These are phyloP conservation scores for Panicum virgatum DNA, from an alignment of 202 grass and related monocot species.

Conservation along the genomic window DNA sequence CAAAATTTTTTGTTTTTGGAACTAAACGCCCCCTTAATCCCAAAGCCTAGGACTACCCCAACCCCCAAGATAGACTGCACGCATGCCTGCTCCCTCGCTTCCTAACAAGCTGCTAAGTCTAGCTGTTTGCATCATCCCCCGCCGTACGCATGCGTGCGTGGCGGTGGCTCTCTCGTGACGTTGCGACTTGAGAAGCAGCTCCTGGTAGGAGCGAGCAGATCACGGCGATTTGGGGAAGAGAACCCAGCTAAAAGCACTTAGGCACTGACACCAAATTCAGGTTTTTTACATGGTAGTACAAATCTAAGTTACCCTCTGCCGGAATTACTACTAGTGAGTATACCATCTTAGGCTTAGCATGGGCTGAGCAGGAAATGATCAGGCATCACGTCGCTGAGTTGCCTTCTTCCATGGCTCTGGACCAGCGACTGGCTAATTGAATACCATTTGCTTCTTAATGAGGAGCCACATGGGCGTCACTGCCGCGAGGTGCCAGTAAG, in stretches of 20 bases:
- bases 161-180: not conserved
- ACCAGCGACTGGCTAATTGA: constrained; percentile 27
- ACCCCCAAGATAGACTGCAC: no score
- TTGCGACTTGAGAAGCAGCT: no score
- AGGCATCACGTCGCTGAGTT: not conserved
- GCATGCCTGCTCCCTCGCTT: constrained; percentile 47
- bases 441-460: constrained; percentile 24
- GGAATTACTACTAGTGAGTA: not conserved
- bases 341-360: not conserved
- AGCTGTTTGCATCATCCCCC: not conserved
- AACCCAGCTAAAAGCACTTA: not conserved
- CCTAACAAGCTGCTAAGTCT: constrained; percentile 22
- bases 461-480: constrained; percentile 46
- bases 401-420: not conserved
- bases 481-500: not conserved
- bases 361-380: not conserved
- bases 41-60: constrained; percentile 25
- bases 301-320: not conserved
- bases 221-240: not conserved
- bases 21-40: no score
- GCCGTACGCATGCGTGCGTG: constrained; percentile 18
- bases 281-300: not conserved
- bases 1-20: no score
- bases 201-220: no score
- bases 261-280: not conserved